These are phyloP conservation scores for Hypoxylon sp. DNA, from an alignment of 2,329 filamentous ascomycete genomes.

Conservation along the genomic window DNA sequence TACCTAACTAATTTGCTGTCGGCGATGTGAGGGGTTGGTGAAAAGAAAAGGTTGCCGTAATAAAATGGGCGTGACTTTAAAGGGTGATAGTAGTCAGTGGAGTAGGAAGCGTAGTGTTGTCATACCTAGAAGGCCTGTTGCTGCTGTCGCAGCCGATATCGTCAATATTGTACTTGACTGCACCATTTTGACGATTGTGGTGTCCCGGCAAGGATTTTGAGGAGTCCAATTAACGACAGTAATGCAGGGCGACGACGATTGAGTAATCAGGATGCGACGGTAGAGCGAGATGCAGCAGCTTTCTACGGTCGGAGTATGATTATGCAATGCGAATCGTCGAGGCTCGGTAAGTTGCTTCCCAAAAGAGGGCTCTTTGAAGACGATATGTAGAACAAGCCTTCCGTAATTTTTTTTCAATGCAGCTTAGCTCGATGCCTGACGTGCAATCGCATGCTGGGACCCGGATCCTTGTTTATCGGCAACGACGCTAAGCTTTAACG, in stretches of 20 bases:
- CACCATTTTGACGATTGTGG: slow-evolving; percentile 56
- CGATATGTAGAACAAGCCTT: slow-evolving; percentile 28
- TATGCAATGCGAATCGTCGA: slow-evolving; percentile 23
- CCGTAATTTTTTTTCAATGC: slow-evolving; percentile 46
- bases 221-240: slow-evolving; percentile 21
- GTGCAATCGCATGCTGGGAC: slow-evolving; percentile 30
- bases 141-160: slow-evolving; percentile 72
- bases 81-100: neutral
- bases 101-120: slow-evolving; percentile 36
- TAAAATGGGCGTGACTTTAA: neutral
- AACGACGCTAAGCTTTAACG: slow-evolving; percentile 19
- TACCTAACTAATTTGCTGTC: slow-evolving; percentile 22
- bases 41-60: neutral
- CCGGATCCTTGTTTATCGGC: slow-evolving; percentile 25
- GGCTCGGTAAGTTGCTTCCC: slow-evolving; percentile 23
- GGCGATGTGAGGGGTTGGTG: slow-evolving; percentile 30
- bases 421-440: slow-evolving; percentile 41
- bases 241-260: neutral
- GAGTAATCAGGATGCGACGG: slow-evolving; percentile 6
- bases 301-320: neutral
- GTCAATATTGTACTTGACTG: slow-evolving; percentile 70
- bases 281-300: neutral
- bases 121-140: slow-evolving; percentile 73
- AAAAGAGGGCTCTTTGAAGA: slow-evolving; percentile 14
- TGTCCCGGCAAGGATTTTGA: slow-evolving; percentile 1